These are phyloP conservation scores for Plenodomus biglobosus DNA, from an alignment of 2,329 filamentous ascomycete species.

Conservation along the genomic window DNA sequence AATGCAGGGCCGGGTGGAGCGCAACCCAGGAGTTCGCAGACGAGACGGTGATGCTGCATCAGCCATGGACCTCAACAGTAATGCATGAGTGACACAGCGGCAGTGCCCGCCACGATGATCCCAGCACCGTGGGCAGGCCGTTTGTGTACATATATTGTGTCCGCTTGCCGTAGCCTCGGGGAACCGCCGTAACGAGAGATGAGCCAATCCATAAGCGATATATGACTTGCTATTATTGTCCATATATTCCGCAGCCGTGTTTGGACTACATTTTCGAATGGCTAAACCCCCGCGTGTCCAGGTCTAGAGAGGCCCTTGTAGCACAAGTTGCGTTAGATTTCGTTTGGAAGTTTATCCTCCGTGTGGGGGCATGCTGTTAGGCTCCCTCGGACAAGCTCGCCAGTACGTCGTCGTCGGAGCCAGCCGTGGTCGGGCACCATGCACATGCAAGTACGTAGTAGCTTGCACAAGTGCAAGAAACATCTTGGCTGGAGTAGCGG, in stretches of 20 bases:
- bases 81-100: conserved; percentile 17
- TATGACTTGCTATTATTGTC: conserved; percentile 41
- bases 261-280: conserved; percentile 32
- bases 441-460: too few relatives aligned
- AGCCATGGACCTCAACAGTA: conserved; percentile 3
- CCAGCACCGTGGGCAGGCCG: conserved; percentile 24
- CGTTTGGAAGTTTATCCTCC: conserved; percentile 31
- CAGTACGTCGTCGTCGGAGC: neutral
- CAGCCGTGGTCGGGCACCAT: too few relatives aligned
- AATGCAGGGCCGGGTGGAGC: conserved; percentile 12
- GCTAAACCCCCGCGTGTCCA: conserved; percentile 28
- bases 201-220: conserved; percentile 36
- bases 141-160: too few relatives aligned
- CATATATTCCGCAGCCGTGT: conserved; percentile 38
- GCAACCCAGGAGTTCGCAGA: conserved; percentile 2
- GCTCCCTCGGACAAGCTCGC: neutral
- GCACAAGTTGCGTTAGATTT: conserved; percentile 21
- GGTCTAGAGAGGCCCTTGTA: conserved; percentile 20
- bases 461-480: too few relatives aligned
- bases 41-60: conserved; percentile 5
- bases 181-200: conserved; percentile 34
- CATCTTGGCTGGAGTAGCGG: neutral
- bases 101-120: conserved; percentile 21
- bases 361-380: conserved; percentile 9
- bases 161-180: conserved; percentile 26